Evolutionary conservation across 345 rosid species (phyloP).

Genomic region (Salix exigua): DNA sequence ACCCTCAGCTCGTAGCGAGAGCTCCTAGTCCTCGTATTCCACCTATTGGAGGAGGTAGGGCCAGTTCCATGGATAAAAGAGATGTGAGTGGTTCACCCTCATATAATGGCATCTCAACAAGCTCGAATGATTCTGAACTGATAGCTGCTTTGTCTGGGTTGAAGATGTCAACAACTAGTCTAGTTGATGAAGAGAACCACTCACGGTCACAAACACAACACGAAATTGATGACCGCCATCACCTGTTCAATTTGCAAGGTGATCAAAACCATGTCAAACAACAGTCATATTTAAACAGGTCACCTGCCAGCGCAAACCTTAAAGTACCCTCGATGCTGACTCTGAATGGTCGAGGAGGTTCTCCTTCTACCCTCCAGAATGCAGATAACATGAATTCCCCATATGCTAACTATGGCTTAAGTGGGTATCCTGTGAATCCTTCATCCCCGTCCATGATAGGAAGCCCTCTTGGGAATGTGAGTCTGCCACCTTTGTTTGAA

Average conservation of each 20-base stretch:
- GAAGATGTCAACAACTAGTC: constrained; percentile 43
- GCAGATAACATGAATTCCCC: constrained; percentile 35
- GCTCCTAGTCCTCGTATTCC: constrained; percentile 59
- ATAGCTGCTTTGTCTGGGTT: constrained; percentile 53
- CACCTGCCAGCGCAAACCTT: constrained; percentile 31
- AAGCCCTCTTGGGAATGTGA: constrained; percentile 38
- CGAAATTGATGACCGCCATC: constrained; percentile 34
- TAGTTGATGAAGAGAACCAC: constrained; percentile 38
- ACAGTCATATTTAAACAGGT: constrained; percentile 19
- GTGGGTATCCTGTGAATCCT: constrained; percentile 40
- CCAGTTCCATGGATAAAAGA: constrained; percentile 46
- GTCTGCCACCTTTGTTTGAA: constrained; percentile 51
- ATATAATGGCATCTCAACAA: constrained; percentile 36
- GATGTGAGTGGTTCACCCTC: constrained; percentile 28
- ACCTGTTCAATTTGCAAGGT: constrained; percentile 35
- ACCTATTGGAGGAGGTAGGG: constrained; percentile 53
- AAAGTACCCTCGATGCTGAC: constrained; percentile 34
- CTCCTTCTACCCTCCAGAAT: constrained; percentile 34
- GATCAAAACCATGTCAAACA: constrained; percentile 27
- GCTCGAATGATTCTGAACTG: constrained; percentile 40
- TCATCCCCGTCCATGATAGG: constrained; percentile 47
- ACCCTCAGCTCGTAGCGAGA: constrained; percentile 52
- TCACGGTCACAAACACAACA: constrained; percentile 24
- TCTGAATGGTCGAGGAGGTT: constrained; percentile 38
- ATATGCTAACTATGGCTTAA: constrained; percentile 40